phyloP scores from a whole-genome alignment of 2,329 filamentous ascomycete genomes.

The Chrysoporthe deuterocubensis region DNA sequence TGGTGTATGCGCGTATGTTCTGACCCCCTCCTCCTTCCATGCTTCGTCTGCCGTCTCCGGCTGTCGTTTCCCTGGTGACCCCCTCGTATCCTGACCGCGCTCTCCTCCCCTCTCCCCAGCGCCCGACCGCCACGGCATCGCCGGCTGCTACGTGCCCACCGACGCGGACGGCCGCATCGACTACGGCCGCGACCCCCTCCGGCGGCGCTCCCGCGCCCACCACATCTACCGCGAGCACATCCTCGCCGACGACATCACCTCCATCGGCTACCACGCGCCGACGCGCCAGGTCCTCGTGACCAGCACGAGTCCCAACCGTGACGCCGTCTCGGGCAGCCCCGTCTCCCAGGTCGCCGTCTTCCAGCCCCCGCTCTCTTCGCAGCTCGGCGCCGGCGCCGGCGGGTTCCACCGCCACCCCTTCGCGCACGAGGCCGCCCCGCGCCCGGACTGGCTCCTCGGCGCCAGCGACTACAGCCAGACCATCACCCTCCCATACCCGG shows the following conservation, averaged over 20 bases:
- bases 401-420: background rate
- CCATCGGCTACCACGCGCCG: constrained; percentile 51
- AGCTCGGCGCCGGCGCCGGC: constrained; percentile 31
- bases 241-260: constrained; percentile 47
- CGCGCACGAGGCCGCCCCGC: constrained; percentile 32
- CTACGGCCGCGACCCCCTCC: constrained; percentile 7
- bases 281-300: constrained; percentile 49
- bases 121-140: constrained; percentile 41
- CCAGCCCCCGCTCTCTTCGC: constrained; percentile 36
- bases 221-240: constrained; percentile 32
- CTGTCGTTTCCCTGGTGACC: no score
- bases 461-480: constrained; percentile 31
- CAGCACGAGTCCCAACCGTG: constrained; percentile 42
- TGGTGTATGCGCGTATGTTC: constrained; percentile 40
- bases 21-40: background rate
- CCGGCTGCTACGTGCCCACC: constrained; percentile 48
- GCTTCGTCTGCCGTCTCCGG: no score
- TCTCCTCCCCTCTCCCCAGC: background rate
- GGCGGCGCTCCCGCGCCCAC: constrained; percentile 9
- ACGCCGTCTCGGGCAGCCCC: constrained; percentile 45
- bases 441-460: constrained; percentile 45
- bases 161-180: constrained; percentile 45
- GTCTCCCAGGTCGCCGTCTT: constrained; percentile 55
- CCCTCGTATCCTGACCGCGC: no score
- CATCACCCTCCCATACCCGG: constrained; percentile 23